Percentiles rank a stretch among this genome's conserved stretches.
Evolutionary conservation across 202 grass and related monocot genomes (phyloP).

Genomic region (Zizania palustris): DNA sequence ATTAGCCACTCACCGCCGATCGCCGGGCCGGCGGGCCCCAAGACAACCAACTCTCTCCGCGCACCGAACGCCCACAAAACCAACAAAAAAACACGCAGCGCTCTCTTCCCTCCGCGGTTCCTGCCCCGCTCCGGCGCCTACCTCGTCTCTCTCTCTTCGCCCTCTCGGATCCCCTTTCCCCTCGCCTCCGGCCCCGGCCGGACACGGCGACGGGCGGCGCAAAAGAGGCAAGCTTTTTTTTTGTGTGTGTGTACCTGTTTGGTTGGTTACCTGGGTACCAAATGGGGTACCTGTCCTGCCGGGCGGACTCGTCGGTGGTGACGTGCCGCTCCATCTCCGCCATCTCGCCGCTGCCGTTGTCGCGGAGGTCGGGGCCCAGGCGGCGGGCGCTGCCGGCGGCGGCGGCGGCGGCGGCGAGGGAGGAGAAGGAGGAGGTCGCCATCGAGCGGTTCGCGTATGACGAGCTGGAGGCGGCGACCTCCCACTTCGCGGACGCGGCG

Average conservation of each 20-base stretch:
- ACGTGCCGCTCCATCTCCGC: conserved; percentile 89
- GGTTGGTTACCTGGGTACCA: no score
- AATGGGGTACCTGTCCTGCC: conserved; percentile 97
- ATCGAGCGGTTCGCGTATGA: conserved; percentile 76
- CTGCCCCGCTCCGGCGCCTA: neutral
- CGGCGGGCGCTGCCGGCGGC: neutral
- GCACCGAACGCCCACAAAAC: conserved; percentile 6
- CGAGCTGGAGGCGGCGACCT: conserved; percentile 79
- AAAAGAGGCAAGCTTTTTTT: no score
- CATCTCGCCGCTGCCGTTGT: conserved; percentile 62
- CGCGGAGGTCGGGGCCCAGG: conserved; percentile 30
- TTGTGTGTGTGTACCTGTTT: no score
- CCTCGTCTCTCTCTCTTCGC: neutral
- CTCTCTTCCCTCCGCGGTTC: neutral
- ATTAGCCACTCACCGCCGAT: neutral
- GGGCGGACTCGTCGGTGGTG: conserved; percentile 85
- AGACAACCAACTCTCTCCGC: neutral
- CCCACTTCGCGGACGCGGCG: conserved; percentile 67
- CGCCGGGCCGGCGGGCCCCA: no score
- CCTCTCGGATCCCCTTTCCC: conserved; percentile 26
- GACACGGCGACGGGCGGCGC: neutral
- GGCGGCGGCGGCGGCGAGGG: neutral
- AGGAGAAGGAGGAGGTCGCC: neutral
- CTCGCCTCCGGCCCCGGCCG: neutral
- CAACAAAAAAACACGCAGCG: neutral